These are phyloP conservation scores for Ophiocordyceps australis DNA, from an alignment of 2,329 filamentous ascomycete species.

Conservation along the genomic window DNA sequence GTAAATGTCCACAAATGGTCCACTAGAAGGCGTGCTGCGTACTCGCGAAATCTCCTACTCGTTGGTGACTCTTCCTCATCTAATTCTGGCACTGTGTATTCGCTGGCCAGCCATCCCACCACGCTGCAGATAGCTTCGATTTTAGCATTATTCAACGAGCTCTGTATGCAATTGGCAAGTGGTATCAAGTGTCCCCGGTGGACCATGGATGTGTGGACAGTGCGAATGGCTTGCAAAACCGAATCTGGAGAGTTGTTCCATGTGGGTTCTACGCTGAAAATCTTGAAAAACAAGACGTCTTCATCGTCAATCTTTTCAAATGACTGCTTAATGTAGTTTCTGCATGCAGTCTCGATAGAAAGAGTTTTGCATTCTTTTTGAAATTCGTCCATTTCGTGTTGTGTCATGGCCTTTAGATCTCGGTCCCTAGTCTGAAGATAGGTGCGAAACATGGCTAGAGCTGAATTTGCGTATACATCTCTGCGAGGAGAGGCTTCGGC, in stretches of 20 bases:
- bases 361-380: constrained; percentile 29
- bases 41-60: constrained; percentile 32
- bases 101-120: constrained; percentile 37
- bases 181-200: constrained; percentile 36
- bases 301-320: constrained; percentile 41
- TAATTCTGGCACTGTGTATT: constrained; percentile 35
- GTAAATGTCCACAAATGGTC: constrained; percentile 40
- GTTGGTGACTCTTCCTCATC: constrained; percentile 40
- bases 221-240: constrained; percentile 29
- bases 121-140: constrained; percentile 33
- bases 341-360: constrained; percentile 33
- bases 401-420: constrained; percentile 30
- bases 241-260: constrained; percentile 31
- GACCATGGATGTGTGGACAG: constrained; percentile 28
- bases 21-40: constrained; percentile 34
- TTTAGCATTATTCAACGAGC: constrained; percentile 25
- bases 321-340: constrained; percentile 40
- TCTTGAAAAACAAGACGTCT: constrained; percentile 29
- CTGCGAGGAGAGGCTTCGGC: constrained; percentile 21
- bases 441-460: constrained; percentile 33
- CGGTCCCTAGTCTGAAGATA: constrained; percentile 34
- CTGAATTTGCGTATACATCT: constrained; percentile 34
- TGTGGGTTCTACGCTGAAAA: constrained; percentile 36
- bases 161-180: constrained; percentile 28
- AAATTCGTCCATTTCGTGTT: constrained; percentile 35